Base-by-base conservation (phyloP, 345 rosid genomes). In the Citrus glauca region DNA sequence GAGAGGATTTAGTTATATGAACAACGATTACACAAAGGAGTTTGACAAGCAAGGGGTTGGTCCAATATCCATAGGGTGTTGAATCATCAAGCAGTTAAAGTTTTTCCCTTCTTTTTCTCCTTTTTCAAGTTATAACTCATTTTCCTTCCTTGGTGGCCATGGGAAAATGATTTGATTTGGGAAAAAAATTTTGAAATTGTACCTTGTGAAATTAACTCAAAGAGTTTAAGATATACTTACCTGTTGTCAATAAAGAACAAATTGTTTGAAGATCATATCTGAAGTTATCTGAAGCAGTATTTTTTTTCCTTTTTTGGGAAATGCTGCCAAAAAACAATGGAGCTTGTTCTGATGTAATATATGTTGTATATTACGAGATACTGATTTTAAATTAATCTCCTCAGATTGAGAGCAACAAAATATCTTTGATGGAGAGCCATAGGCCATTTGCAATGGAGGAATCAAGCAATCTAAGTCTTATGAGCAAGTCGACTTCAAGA, bases 401-500 rank as follows among this genome's bases (percentile, higher is more conserved):
- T 83, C 85, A 84, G 94, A 78, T 79, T 71, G 79, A 83, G 71
- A 80, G 64, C 81, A 79, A 75, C 32, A 81, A 76, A 76, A 78
- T 71, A 71, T 76, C 81, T 68, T 83, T 77, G 69, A 73, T 77
- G 86, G 86, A 79, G 84, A 76, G 73, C 37, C 88, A 72, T 28
- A 79, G 82, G 79, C 84, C 63, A 66, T 27, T 78, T 33, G 60
- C 77, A 33, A 27, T 66, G n/a, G 83, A 75, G 77, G 90, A 86
- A 79, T 87, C 85, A 81, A 80, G 83, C 55, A 82, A 81, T 85
- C 86, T 91, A 68, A 84, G 68, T 77, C 75, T 79, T 73, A 70
- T 89, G 85, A 88, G 89, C 73, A 91, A 84, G 74, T 89, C 89
- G 62, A 82, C 86, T 77, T 88, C 94, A 79, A 92, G 90, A 85